Evolutionary conservation across 1,284 basidiomycete species (phyloP), one percentile per base, ranked within the genome.

Genomic region (Pyrrhoderma noxium): DNA sequence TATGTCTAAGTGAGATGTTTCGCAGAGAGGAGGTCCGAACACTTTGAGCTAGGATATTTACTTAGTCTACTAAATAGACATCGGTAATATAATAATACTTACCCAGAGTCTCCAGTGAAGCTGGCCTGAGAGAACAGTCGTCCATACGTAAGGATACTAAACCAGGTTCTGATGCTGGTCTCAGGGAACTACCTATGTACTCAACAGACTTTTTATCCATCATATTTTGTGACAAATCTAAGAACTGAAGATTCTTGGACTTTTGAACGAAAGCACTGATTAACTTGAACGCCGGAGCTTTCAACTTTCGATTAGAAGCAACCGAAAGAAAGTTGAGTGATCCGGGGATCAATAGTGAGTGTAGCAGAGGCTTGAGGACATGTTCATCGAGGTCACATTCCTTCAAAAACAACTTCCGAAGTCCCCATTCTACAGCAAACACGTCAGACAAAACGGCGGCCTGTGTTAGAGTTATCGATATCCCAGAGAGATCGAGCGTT

Each of bases 361-460:
- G 94, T 0, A 98, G 72, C 16, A 98, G 82, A 0, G 90, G 89
- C 69, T 96, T 96, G 51, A 98, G 65, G 41, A 90, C 89, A 52
- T 79, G 74, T 48, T 95, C 90, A 54, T 89, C 84, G 40, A 95
- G 66, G 67, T 84, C 77, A 65, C 87, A 85, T 67, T 91, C 83
- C 51, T 88, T 82, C 53, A 94, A 76, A 0, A 86, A 82, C 21
- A 94, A 68, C 59, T 90, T 92, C 35, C 83, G 74, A 18, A 95
- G 70, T 0, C 90, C 91, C 85, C 91, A 95, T 64, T 94, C 90
- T 54, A 94, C 84, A 5, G 82, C 81, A 54, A 96, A 82, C 9
- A 95, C 80, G 66, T 95, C 93, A 0, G 93, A 87, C 19, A 97
- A 72, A 9, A 91, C 83, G 22, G 85, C 82, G 0, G 89, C 85